Conservation (phyloP, 768 basidiomycete species). For the Leccinum olivaceopallidum region DNA sequence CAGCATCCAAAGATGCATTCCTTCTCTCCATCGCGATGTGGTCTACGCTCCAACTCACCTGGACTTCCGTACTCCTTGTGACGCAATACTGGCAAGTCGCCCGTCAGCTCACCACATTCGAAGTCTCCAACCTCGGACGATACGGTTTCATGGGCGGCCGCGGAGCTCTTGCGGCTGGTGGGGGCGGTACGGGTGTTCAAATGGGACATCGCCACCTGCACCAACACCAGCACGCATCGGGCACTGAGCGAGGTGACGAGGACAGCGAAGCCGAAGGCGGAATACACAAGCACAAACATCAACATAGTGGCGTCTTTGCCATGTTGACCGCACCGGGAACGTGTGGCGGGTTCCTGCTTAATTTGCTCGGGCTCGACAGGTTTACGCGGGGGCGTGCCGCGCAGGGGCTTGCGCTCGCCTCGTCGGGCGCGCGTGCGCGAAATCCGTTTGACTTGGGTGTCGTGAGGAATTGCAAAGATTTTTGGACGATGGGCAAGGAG, state of each 20-base stretch:
- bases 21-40: constrained; percentile 79
- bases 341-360: constrained; percentile 70
- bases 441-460: constrained; percentile 94
- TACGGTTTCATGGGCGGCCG: constrained; percentile 98
- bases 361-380: constrained; percentile 89
- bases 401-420: constrained; percentile 76
- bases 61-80: constrained; percentile 86
- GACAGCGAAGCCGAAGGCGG: constrained; percentile 37
- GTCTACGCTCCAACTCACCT: constrained; percentile 92
- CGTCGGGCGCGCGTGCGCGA: constrained; percentile 52
- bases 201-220: constrained; percentile 72
- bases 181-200: constrained; percentile 50
- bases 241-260: constrained; percentile 50
- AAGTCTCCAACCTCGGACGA: constrained; percentile 92
- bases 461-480: constrained; percentile 83
- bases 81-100: constrained; percentile 92
- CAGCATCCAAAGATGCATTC: constrained; percentile 78
- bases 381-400: constrained; percentile 92
- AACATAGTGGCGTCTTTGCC: constrained; percentile 38
- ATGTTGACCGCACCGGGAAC: constrained; percentile 35
- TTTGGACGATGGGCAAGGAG: constrained; percentile 87
- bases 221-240: constrained; percentile 22
- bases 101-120: constrained; percentile 93
- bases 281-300: constrained; percentile 46
- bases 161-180: constrained; percentile 61